Evolutionary conservation across 345 rosid genomes (phyloP), one percentile per base, ranked within the genome.

Genomic region (Gossypium raimondii): DNA sequence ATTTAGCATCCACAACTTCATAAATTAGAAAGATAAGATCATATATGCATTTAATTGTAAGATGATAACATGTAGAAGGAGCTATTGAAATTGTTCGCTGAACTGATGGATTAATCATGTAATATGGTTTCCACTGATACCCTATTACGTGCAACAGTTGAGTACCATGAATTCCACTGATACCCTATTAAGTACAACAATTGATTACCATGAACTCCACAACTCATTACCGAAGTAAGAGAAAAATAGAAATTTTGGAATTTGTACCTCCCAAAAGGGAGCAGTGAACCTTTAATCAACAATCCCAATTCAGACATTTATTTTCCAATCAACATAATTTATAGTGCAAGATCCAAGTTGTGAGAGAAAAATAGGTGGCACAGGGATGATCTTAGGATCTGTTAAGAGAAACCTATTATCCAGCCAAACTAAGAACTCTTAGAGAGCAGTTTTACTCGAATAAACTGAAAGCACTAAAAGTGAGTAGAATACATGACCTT

Each of bases 341-440:
- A 2, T 24, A 48, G 41, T 55, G 63, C 63, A 71, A 44, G 62
- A 38, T 55, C 72, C 78, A 53, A 43, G 66, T 7, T 53, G 20
- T 6, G 51, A 63, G 43, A 27, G 20, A 29, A 2, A 20, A 66
- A 48, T 29, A 73, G 22, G 53, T 65, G n/a, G 27, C 43, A 7
- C 45, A 20, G 45, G 55, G 67, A 73, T 72, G 25, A 60, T 18
- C 45, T 70, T 55, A 14, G 8, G n/a, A 72, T 16, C 43, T 44
- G 53, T 43, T 59, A 55, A 43, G 44, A 43, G 65, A 17, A 52
- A 52, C 29, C 69, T 22, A 29, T 25, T 27, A 16, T n/a, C 44
- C 70, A 22, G 16, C 61, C 18, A 6, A 25, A n/a, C 55, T 43
- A 24, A 41, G 52, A 17, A 61, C 43, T 48, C 50, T 24, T 41